Percentiles rank a stretch among this genome's conserved stretches.
phyloP scores from a whole-genome alignment of 495 filamentous ascomycete genomes.

The Penicillium bialowiezense region DNA sequence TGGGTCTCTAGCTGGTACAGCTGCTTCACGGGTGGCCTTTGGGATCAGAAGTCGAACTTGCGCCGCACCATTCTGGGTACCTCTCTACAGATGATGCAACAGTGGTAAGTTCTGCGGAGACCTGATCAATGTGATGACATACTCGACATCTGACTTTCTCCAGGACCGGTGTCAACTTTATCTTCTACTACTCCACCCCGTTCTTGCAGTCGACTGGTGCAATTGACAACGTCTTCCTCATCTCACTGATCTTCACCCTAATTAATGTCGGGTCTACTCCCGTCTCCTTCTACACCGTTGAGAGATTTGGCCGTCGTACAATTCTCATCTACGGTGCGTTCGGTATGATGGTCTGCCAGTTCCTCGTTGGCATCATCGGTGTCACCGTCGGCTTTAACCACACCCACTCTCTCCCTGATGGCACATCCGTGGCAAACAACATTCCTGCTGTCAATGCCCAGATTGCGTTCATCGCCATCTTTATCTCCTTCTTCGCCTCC shows the following conservation, averaged over 20 bases:
- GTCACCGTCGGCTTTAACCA: conserved; percentile 36
- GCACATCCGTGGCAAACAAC: not conserved
- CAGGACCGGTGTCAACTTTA: conserved; percentile 63
- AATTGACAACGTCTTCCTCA: conserved; percentile 52
- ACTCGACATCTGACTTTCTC: too few species aligned
- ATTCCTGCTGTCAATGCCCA: conserved; percentile 54
- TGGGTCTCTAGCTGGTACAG: conserved; percentile 3
- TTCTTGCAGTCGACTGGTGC: conserved; percentile 62
- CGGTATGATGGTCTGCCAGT: conserved; percentile 63
- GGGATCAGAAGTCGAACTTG: too few species aligned
- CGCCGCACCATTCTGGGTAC: conserved; percentile 65
- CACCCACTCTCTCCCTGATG: too few species aligned
- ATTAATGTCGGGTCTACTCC: conserved; percentile 66
- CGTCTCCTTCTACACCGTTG: conserved; percentile 63
- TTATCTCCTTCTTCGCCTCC: conserved; percentile 73
- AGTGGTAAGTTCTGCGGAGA: conserved; percentile 37
- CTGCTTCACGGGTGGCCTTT: too few species aligned
- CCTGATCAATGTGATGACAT: too few species aligned
- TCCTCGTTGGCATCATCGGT: conserved; percentile 42
- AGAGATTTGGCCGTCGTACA: conserved; percentile 64
- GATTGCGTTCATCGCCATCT: conserved; percentile 69
- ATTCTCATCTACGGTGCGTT: conserved; percentile 65
- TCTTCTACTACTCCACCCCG: conserved; percentile 69
- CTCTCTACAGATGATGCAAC: conserved; percentile 69
- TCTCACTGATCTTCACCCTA: conserved; percentile 60